phyloP scores from a whole-genome alignment of 257 asterid species.

The Knoxia roxburghii region DNA sequence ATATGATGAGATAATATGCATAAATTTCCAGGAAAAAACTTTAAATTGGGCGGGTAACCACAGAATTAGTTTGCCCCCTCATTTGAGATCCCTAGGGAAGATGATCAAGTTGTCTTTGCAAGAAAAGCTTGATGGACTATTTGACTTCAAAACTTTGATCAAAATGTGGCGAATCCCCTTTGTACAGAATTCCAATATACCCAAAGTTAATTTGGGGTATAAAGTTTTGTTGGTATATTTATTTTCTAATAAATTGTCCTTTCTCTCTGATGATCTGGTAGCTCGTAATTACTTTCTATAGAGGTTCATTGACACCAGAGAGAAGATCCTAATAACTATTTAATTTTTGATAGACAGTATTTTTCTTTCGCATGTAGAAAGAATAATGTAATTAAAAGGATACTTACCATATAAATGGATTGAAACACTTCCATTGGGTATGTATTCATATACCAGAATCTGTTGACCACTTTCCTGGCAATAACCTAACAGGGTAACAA shows the following conservation, averaged over 20 bases:
- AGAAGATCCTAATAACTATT: not conserved
- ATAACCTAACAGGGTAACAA: slow-evolving; percentile 78
- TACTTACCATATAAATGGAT: slow-evolving; percentile 77
- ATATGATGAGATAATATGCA: no score
- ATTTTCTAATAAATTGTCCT: not conserved
- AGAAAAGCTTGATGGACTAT: no score
- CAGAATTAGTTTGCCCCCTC: no score
- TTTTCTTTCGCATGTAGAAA: not conserved
- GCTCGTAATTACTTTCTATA: not conserved
- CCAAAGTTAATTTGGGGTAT: no score
- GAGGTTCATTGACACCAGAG: not conserved
- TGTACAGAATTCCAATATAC: no score
- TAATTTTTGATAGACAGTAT: not conserved
- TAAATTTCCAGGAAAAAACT: no score
- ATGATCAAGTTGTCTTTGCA: no score
- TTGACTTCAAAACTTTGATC: no score
- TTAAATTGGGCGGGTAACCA: no score
- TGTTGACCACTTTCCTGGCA: slow-evolving; percentile 86
- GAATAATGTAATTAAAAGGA: slow-evolving; percentile 12
- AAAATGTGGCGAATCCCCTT: no score
- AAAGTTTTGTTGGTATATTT: not conserved
- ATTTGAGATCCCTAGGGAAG: no score
- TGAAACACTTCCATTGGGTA: slow-evolving; percentile 92
- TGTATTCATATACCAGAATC: slow-evolving; percentile 84
- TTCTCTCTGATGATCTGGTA: not conserved